Conservation (phyloP, 306 rosid species). For the Acacia acuminata region DNA sequence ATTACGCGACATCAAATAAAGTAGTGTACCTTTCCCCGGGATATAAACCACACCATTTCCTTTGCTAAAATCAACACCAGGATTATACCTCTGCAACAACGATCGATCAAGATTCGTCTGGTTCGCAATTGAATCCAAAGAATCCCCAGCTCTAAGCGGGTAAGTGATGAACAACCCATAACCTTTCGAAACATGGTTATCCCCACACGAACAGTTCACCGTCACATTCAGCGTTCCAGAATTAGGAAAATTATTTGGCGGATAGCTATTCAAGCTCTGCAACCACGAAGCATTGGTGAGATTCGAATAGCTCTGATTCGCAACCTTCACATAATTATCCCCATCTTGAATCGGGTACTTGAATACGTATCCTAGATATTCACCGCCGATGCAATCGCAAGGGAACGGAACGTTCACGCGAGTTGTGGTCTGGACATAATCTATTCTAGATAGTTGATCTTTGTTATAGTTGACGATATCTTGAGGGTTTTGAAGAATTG, state of each 20-base stretch:
- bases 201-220: slow-evolving; percentile 76
- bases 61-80: slow-evolving; percentile 51
- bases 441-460: slow-evolving; percentile 6
- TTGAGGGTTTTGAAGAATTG: slow-evolving; percentile 3
- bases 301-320: slow-evolving; percentile 34
- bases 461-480: slow-evolving; percentile 46
- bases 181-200: slow-evolving; percentile 42
- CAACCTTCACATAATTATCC: slow-evolving; percentile 43
- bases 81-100: slow-evolving; percentile 53
- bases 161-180: slow-evolving; percentile 77
- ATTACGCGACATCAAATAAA: not conserved
- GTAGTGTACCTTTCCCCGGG: slow-evolving; percentile 68
- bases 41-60: slow-evolving; percentile 59
- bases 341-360: slow-evolving; percentile 17
- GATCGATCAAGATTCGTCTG: slow-evolving; percentile 12
- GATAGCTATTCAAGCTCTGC: slow-evolving; percentile 39
- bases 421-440: not conserved
- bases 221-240: slow-evolving; percentile 39
- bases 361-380: slow-evolving; percentile 56
- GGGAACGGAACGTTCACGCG: slow-evolving; percentile 65
- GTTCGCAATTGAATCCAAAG: slow-evolving; percentile 41
- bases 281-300: slow-evolving; percentile 54
- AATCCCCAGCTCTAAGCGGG: slow-evolving; percentile 55
- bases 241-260: slow-evolving; percentile 33
- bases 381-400: slow-evolving; percentile 51